Evolutionary conservation across 768 basidiomycete species (phyloP).

Genomic region (Boletus subcaerulescens): DNA sequence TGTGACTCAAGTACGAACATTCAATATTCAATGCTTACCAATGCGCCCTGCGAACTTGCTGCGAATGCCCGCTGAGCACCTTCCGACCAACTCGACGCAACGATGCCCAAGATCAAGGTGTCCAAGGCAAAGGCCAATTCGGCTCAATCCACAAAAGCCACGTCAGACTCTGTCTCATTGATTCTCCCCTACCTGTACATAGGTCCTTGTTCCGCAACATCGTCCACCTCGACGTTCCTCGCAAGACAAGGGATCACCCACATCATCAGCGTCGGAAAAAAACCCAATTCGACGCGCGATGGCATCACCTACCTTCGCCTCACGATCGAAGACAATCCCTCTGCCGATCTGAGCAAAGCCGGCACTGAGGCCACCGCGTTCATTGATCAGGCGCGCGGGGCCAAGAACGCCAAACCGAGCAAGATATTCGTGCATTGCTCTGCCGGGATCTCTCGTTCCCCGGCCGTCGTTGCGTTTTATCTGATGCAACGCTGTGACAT

Average conservation of each 20-base stretch:
- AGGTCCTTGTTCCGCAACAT: conserved; percentile 8
- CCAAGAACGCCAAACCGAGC: neutral
- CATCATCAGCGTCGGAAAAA: conserved; percentile 10
- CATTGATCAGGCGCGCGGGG: neutral
- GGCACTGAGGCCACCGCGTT: neutral
- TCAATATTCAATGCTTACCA: too few relatives aligned
- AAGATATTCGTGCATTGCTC: conserved; percentile 10
- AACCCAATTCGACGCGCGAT: neutral
- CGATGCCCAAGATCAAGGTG: neutral
- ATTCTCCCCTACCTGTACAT: conserved; percentile 12
- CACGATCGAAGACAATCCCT: conserved; percentile 6
- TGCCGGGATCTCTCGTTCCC: conserved; percentile 13
- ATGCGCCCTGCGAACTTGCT: too few relatives aligned
- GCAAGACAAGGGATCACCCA: conserved; percentile 7
- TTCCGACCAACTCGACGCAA: too few relatives aligned
- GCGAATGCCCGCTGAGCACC: too few relatives aligned
- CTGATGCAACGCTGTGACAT: conserved; percentile 1
- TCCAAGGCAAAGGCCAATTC: neutral
- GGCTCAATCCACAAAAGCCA: neutral
- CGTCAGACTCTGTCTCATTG: neutral
- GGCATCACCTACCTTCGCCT: conserved; percentile 6
- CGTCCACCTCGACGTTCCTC: conserved; percentile 1
- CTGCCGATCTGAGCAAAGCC: conserved; percentile 3
- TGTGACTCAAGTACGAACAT: too few relatives aligned
- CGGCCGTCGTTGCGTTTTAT: conserved; percentile 3